These are phyloP conservation scores for Metarhizium guizhouense DNA, from an alignment of 2,329 filamentous ascomycete genomes.

Conservation along the genomic window DNA sequence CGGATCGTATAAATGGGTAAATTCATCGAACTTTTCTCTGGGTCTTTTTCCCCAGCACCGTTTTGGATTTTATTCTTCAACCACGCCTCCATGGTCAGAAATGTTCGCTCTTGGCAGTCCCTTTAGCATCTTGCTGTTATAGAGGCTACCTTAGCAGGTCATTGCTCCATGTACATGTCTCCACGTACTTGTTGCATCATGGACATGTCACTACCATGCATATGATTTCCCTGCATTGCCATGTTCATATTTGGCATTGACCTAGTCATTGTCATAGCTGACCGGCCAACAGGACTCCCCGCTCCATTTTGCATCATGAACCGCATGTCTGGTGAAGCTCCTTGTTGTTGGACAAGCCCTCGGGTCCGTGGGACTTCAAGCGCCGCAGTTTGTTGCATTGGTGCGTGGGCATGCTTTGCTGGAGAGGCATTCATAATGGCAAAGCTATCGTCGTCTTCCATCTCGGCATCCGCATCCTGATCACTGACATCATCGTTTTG, in stretches of 20 bases:
- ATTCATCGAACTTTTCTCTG: neutral
- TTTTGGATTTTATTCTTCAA: neutral
- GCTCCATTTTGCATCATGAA: conserved; percentile 35
- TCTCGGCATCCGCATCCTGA: conserved; percentile 36
- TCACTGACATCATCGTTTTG: conserved; percentile 25
- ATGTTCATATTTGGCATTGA: conserved; percentile 39
- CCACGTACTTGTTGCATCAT: conserved; percentile 37
- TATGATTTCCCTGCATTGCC: conserved; percentile 28
- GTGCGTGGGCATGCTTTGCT: conserved; percentile 25
- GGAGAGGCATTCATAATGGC: conserved; percentile 37
- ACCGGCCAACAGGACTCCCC: conserved; percentile 24
- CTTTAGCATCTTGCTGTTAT: neutral
- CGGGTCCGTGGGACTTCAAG: conserved; percentile 36
- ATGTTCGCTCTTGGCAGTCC: neutral
- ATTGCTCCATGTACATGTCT: conserved; percentile 44
- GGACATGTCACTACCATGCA: conserved; percentile 34
- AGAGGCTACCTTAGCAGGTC: neutral
- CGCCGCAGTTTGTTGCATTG: conserved; percentile 30
- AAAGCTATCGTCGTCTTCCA: conserved; percentile 51
- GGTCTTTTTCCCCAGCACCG: neutral
- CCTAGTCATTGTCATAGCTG: conserved; percentile 31
- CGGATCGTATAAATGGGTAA: neutral
- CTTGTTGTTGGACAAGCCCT: conserved; percentile 24
- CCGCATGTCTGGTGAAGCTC: conserved; percentile 22
- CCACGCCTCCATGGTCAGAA: neutral